Evolutionary conservation across 2,329 filamentous ascomycete genomes (phyloP), one percentile per base, ranked within the genome.

Genomic region (Neopestalotiopsis sp.): DNA sequence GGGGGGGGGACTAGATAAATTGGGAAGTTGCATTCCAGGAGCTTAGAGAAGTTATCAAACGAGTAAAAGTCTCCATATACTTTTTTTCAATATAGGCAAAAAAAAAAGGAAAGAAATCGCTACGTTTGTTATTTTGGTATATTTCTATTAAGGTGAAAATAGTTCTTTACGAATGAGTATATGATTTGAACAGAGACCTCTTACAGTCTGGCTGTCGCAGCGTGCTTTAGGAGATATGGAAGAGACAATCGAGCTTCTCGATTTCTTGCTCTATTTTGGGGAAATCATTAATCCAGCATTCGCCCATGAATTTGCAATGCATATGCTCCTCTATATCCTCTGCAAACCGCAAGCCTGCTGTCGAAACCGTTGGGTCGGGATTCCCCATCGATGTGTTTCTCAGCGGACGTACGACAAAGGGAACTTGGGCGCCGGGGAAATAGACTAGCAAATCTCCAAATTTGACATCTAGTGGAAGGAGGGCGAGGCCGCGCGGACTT

Each of bases 281-380:
- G 32, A 61, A 61, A 4, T 61, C 58, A 34, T 61, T 61, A 17
- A 34, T 61, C 58, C 58, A 61, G 32, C 58, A 61, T 32, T 61
- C 58, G 28, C 58, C 58, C 17, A 61, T 17, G 5, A 61, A 12
- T 38, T 61, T 10, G 14, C 58, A 61, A 10, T n/a, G 12, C 9
- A 61, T 4, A 61, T 61, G 14, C 4, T 38, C 1, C 32, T 61
- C 28, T 13, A 14, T 61, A 4, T 17, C 58, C 28, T 61, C 28
- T 14, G 14, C 58, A 7, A 34, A 61, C 13, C 3, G 4, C n/a
- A 34, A n/a, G 3, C 17, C n/a, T 20, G 20, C 56, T 28, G 20
- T 24, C n/a, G 28, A 58, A 20, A 4, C 1, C 24, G 14, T 6
- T 3, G 17, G 12, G 12, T 58, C 9, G 12, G 20, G 3, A n/a